A percentile compares a stretch with the other conserved stretches of the same genome.
phyloP scores from a whole-genome alignment of 768 basidiomycete species.

The Leccinum obscurum region DNA sequence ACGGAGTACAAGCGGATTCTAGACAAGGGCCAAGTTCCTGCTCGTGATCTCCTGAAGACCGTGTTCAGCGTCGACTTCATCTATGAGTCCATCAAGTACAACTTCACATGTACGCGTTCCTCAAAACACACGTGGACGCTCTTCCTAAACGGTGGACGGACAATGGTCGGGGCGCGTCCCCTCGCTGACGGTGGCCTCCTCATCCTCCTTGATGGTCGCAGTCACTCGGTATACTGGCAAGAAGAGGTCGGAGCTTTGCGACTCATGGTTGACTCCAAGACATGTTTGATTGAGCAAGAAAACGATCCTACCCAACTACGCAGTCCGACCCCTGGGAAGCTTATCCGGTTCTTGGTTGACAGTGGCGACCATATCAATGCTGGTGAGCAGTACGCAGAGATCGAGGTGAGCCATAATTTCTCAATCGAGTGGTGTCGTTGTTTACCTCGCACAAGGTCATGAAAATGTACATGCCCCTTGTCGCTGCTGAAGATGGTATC shows the following conservation, averaged over 20 bases:
- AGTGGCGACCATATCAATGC: conserved; percentile 97
- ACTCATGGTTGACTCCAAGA: conserved; percentile 95
- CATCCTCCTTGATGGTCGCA: conserved; percentile 87
- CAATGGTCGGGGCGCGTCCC: conserved; percentile 87
- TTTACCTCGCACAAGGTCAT: conserved; percentile 58
- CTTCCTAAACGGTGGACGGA: conserved; percentile 93
- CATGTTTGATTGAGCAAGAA: conserved; percentile 98
- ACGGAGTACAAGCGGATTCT: conserved; percentile 92
- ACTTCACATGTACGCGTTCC: conserved; percentile 92
- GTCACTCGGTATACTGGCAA: conserved; percentile 97
- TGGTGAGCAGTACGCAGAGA: conserved; percentile 97
- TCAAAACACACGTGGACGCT: conserved; percentile 89
- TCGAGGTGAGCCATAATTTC: conserved; percentile 64
- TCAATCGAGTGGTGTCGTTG: not conserved
- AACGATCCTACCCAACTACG: conserved; percentile 98
- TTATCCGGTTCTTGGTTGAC: conserved; percentile 92
- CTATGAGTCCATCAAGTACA: conserved; percentile 93
- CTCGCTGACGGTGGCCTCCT: conserved; percentile 95
- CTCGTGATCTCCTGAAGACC: conserved; percentile 92
- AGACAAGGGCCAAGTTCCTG: conserved; percentile 97
- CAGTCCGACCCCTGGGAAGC: conserved; percentile 95
- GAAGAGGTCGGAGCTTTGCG: conserved; percentile 95
- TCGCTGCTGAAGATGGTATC: conserved; percentile 90
- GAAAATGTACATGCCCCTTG: conserved; percentile 99
- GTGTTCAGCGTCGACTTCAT: conserved; percentile 98